Conservation (phyloP, 2,329 filamentous ascomycete species). For the Penicillium sp. region DNA sequence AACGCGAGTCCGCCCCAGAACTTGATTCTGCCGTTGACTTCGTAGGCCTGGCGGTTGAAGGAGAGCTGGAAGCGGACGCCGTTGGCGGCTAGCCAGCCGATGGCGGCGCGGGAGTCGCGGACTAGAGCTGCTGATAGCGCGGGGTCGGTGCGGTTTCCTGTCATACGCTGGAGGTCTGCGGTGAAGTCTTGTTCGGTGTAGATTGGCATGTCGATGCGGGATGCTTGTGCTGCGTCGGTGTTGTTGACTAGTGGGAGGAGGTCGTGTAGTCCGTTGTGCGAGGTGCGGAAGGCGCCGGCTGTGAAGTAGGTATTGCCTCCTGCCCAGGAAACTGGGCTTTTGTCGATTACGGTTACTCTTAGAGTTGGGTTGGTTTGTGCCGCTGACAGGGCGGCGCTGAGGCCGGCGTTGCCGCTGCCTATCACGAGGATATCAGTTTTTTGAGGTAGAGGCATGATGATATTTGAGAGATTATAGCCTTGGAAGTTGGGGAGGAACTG, state of each 20-base stretch:
- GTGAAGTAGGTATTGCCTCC: conserved; percentile 60
- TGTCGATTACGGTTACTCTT: conserved; percentile 51
- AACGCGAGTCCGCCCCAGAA: conserved; percentile 61
- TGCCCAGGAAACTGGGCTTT: conserved; percentile 50
- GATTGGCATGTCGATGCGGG: conserved; percentile 49
- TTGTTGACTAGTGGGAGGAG: conserved; percentile 56
- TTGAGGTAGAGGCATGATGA: background rate
- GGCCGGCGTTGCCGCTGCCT: conserved; percentile 58
- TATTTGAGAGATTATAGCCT: no score
- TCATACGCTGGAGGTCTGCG: conserved; percentile 51
- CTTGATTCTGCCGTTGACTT: conserved; percentile 51
- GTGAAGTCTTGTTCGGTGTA: conserved; percentile 51
- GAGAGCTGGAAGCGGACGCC: conserved; percentile 53
- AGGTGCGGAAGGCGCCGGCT: conserved; percentile 54
- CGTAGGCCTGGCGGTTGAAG: conserved; percentile 59
- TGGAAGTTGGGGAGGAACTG: background rate
- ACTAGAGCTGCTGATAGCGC: conserved; percentile 45
- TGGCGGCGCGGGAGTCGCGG: conserved; percentile 42
- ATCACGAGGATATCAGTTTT: conserved; percentile 43
- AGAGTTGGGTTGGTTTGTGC: conserved; percentile 33
- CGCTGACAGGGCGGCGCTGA: conserved; percentile 52
- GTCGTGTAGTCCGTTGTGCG: conserved; percentile 48
- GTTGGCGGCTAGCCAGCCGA: conserved; percentile 49
- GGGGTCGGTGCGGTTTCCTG: conserved; percentile 46
- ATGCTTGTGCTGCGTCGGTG: conserved; percentile 39